Conservation (phyloP, 148 eudicot genomes). For the Rhododendron vialii region DNA sequence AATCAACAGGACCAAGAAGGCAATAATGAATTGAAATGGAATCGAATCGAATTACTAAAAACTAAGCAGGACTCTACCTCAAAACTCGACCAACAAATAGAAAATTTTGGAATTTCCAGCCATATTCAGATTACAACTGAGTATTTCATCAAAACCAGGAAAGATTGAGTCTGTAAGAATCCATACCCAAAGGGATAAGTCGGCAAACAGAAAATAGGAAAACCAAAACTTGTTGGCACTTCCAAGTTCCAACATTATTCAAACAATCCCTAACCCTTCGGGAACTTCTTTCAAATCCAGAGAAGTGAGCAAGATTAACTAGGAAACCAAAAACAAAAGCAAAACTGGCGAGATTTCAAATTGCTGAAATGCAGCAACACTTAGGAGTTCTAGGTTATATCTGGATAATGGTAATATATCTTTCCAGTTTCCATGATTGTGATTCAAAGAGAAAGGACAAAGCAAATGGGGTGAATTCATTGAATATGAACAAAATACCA, state of each 20-base stretch:
- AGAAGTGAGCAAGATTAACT: neutral
- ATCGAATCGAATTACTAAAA: neutral
- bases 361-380: neutral
- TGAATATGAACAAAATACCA: neutral
- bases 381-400: neutral
- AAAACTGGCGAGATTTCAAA: neutral
- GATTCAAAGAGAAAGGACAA: neutral
- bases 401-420: neutral
- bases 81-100: neutral
- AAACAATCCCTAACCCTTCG: neutral
- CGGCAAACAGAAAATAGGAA: neutral
- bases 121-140: neutral
- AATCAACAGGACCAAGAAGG: neutral
- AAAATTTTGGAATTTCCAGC: neutral
- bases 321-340: neutral
- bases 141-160: neutral
- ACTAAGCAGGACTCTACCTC: neutral
- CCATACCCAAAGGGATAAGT: neutral
- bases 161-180: neutral
- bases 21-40: neutral
- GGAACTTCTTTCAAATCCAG: neutral
- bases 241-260: neutral
- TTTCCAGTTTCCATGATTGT: neutral
- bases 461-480: neutral
- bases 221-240: neutral